These are phyloP conservation scores for Metschnikowia dekortorum DNA, from an alignment of 805 yeast genomes.

Conservation along the genomic window DNA sequence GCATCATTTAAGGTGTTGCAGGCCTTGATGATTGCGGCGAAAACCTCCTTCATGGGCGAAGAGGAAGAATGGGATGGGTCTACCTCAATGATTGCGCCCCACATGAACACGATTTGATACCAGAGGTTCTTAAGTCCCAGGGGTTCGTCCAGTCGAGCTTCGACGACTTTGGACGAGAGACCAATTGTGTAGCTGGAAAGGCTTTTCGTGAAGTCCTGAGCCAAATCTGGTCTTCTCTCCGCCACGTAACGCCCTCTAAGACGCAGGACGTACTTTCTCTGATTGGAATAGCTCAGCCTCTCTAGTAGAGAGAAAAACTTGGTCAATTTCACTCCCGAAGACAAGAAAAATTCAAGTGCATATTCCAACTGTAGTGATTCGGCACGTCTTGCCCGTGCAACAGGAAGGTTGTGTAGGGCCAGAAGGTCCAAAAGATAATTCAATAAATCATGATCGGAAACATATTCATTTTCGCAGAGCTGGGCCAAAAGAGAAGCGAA, in stretches of 20 bases:
- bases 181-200: constrained; percentile 15
- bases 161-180: neutral
- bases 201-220: constrained; percentile 9
- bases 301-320: constrained; percentile 24
- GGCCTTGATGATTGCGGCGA: neutral
- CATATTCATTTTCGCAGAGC: constrained; percentile 18
- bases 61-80: neutral
- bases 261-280: constrained; percentile 13
- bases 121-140: constrained; percentile 7
- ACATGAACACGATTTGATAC: constrained; percentile 10
- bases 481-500: constrained; percentile 28
- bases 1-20: neutral
- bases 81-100: constrained; percentile 13
- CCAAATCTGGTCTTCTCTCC: neutral
- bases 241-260: constrained; percentile 6
- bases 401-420: neutral
- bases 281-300: constrained; percentile 8
- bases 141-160: neutral
- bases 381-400: neutral
- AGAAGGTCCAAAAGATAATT: constrained; percentile 23
- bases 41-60: constrained; percentile 4
- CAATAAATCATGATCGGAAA: constrained; percentile 23
- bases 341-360: constrained; percentile 18
- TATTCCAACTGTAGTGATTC: constrained; percentile 13
- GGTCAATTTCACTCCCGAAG: constrained; percentile 15